These are phyloP conservation scores for Daucus carota DNA, from an alignment of 129 eudicot species.

Conservation along the genomic window DH1_v3.0 NC_030381.2:36324001-36324500, in stretches of 20 bases:
- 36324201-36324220: slow-evolving; percentile 79
- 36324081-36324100: background rate
- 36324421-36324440: slow-evolving; percentile 64
- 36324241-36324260: slow-evolving; percentile 74
- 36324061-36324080: background rate
- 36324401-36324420: slow-evolving; percentile 30
- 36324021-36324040: slow-evolving; percentile 2
- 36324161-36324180: slow-evolving; percentile 51
- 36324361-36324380: slow-evolving; percentile 86
- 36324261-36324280: slow-evolving; percentile 38
- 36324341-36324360: slow-evolving; percentile 72
- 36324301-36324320: slow-evolving; percentile 67
- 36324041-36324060: slow-evolving; percentile 2
- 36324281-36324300: slow-evolving; percentile 35
- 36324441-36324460: slow-evolving; percentile 53
- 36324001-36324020: background rate
- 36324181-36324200: slow-evolving; percentile 79
- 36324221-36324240: slow-evolving; percentile 88
- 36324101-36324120: background rate
- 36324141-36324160: slow-evolving; percentile 35
- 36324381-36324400: slow-evolving; percentile 53
- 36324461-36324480: slow-evolving; percentile 45
- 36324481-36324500: slow-evolving; percentile 36
- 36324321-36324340: slow-evolving; percentile 42
- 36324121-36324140: slow-evolving; percentile 35